A percentile compares a stretch with the other conserved stretches of the same genome.
phyloP scores from a whole-genome alignment of 108 stramenopile species.

The Aurantiochytrium sp. region DNA sequence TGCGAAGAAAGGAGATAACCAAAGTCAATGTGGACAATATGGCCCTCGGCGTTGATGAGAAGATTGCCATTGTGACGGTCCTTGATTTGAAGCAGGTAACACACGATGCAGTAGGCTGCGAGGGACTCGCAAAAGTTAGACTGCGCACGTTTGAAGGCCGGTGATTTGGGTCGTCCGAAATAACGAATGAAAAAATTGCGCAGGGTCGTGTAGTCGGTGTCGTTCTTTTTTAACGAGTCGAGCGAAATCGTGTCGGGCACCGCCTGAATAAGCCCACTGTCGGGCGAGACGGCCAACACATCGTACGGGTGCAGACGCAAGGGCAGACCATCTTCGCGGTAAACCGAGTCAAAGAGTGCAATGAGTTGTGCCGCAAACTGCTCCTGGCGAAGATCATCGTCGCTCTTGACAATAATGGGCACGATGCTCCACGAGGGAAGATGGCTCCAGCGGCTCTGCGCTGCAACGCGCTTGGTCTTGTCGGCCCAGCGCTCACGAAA shows the following conservation, averaged over 20 bases:
- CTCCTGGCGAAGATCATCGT: constrained; percentile 96
- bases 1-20: constrained; percentile 92
- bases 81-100: constrained; percentile 91
- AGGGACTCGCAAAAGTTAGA: constrained; percentile 46
- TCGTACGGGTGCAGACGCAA: constrained; percentile 84
- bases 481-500: constrained; percentile 91
- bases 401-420: constrained; percentile 92
- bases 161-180: neutral
- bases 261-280: constrained; percentile 83
- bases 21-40: constrained; percentile 97
- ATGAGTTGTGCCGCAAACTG: constrained; percentile 89
- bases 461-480: constrained; percentile 74
- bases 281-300: constrained; percentile 77
- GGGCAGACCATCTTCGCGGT: constrained; percentile 70
- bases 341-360: constrained; percentile 78
- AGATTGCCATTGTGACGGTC: constrained; percentile 96
- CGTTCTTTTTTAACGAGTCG: constrained; percentile 88
- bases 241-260: constrained; percentile 82
- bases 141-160: constrained; percentile 21
- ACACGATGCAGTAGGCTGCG: constrained; percentile 91
- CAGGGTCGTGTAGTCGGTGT: constrained; percentile 35
- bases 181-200: constrained; percentile 18
- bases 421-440: constrained; percentile 74
- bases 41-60: constrained; percentile 85
- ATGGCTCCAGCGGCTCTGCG: constrained; percentile 63